Conservation (phyloP, 2,329 filamentous ascomycete species). For the Sporothrix protearum region DNA sequence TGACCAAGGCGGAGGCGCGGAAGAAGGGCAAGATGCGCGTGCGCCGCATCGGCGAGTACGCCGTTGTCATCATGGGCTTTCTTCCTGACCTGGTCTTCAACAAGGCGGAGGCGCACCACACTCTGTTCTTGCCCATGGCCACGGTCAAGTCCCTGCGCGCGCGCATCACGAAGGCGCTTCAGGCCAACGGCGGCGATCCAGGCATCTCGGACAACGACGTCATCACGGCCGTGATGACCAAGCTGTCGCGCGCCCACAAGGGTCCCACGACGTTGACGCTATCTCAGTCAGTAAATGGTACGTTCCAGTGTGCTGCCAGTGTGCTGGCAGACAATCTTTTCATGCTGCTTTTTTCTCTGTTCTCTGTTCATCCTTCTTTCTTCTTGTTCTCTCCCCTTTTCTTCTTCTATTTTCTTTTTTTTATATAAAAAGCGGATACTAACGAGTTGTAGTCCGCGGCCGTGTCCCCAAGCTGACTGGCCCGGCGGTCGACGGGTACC, state of each 20-base stretch:
- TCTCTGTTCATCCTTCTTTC: no score
- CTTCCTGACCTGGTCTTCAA: slow-evolving; percentile 7
- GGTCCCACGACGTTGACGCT: background rate
- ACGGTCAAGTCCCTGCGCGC: slow-evolving; percentile 8
- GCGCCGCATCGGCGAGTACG: background rate
- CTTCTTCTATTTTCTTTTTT: no score
- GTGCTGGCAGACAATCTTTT: background rate
- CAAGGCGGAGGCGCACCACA: background rate
- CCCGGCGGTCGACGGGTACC: background rate
- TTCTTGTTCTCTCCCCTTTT: no score
- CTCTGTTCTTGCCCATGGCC: slow-evolving; percentile 12
- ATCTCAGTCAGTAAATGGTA: slow-evolving; percentile 19
- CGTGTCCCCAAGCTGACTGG: slow-evolving; percentile 15
- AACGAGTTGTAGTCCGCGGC: slow-evolving; percentile 14
- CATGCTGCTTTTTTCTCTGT: background rate
- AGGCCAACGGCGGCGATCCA: background rate
- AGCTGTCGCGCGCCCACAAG: slow-evolving; percentile 9
- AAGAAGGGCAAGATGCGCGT: slow-evolving; percentile 5
- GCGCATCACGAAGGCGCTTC: background rate
- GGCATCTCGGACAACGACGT: slow-evolving; percentile 18
- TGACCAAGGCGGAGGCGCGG: background rate
- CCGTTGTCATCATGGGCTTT: background rate
- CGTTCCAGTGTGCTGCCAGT: background rate
- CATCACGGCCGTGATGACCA: slow-evolving; percentile 5
- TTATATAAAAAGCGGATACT: no score